A percentile compares a stretch with the other conserved stretches of the same genome.
Conservation (phyloP, 192 early-diverging fungal species). For the Geranomyces michiganensis region DNA sequence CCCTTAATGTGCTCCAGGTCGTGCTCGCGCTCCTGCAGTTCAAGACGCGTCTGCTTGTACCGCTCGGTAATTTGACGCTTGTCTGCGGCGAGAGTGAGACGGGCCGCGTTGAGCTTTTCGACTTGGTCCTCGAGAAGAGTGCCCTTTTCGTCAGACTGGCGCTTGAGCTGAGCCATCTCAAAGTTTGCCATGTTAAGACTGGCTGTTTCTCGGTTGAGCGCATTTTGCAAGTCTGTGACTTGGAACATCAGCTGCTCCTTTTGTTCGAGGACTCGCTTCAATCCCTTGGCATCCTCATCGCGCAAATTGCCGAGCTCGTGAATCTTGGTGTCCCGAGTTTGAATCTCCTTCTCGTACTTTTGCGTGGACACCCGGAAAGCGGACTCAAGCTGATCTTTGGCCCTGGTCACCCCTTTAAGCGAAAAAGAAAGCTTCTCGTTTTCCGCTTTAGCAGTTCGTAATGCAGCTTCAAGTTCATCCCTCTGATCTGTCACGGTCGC, state of each 20-base stretch:
- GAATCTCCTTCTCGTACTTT: constrained; percentile 50
- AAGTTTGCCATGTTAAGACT: constrained; percentile 51
- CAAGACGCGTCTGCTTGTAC: constrained; percentile 41
- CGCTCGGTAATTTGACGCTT: constrained; percentile 55
- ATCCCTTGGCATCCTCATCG: constrained; percentile 40
- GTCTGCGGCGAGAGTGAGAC: constrained; percentile 50
- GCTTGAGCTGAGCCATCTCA: constrained; percentile 51
- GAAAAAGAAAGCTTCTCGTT: constrained; percentile 48
- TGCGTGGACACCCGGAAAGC: constrained; percentile 41
- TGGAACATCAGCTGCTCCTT: constrained; percentile 65
- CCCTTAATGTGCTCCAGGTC: constrained; percentile 41
- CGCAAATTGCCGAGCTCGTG: constrained; percentile 40
- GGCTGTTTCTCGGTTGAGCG: constrained; percentile 51
- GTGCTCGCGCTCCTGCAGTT: constrained; percentile 48
- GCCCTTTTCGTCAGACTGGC: constrained; percentile 49
- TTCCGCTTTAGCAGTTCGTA: constrained; percentile 43
- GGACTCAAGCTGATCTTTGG: constrained; percentile 49
- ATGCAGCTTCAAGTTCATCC: constrained; percentile 38
- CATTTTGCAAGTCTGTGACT: constrained; percentile 60
- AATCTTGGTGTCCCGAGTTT: constrained; percentile 44
- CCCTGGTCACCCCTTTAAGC: constrained; percentile 42
- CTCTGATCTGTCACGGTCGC: constrained; percentile 32
- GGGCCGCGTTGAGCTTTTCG: constrained; percentile 51
- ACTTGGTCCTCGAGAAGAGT: constrained; percentile 48
- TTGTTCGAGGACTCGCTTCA: constrained; percentile 51